Percentiles rank a stretch among this genome's conserved stretches.
These are phyloP conservation scores for Phytophthora tubulina DNA, from an alignment of 352 stramenopile species.

Conservation along the genomic window DNA sequence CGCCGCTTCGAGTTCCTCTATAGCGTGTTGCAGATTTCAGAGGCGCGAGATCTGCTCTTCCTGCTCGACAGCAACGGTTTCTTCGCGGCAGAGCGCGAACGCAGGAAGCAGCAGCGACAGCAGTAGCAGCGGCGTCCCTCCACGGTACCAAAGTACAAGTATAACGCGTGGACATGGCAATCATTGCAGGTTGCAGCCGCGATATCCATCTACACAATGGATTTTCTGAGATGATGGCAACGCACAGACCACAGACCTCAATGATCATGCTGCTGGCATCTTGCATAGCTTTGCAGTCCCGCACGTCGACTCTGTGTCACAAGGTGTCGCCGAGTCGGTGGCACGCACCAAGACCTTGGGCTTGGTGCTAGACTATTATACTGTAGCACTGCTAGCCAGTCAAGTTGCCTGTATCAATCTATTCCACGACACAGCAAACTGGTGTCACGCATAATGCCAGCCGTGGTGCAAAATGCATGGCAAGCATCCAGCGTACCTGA, in stretches of 20 bases:
- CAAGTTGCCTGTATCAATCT: background rate
- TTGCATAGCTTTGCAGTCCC: slow-evolving; percentile 9
- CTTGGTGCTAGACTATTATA: background rate
- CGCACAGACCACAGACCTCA: background rate
- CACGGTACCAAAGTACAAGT: slow-evolving; percentile 20
- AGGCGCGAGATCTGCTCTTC: slow-evolving; percentile 76
- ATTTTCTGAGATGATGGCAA: slow-evolving; percentile 42
- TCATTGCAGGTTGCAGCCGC: slow-evolving; percentile 23
- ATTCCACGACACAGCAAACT: background rate
- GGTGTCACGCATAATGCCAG: background rate
- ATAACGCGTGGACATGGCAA: slow-evolving; percentile 5
- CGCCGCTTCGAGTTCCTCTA: slow-evolving; percentile 71
- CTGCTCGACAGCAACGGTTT: slow-evolving; percentile 80
- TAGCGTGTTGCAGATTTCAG: slow-evolving; percentile 66
- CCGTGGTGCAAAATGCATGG: slow-evolving; percentile 14
- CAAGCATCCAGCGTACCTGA: slow-evolving; percentile 1
- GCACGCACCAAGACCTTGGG: background rate
- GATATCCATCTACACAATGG: slow-evolving; percentile 37
- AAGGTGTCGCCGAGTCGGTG: background rate
- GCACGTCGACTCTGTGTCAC: slow-evolving; percentile 9
- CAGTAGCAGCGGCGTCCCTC: slow-evolving; percentile 2
- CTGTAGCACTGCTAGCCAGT: background rate
- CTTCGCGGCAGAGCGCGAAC: slow-evolving; percentile 58
- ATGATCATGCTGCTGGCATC: slow-evolving; percentile 13
- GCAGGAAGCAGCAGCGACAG: slow-evolving; percentile 42